A percentile compares a stretch with the other conserved stretches of the same genome.
Evolutionary conservation across 331 rosid species (phyloP).

Genomic region (Rosa hybrid): DNA sequence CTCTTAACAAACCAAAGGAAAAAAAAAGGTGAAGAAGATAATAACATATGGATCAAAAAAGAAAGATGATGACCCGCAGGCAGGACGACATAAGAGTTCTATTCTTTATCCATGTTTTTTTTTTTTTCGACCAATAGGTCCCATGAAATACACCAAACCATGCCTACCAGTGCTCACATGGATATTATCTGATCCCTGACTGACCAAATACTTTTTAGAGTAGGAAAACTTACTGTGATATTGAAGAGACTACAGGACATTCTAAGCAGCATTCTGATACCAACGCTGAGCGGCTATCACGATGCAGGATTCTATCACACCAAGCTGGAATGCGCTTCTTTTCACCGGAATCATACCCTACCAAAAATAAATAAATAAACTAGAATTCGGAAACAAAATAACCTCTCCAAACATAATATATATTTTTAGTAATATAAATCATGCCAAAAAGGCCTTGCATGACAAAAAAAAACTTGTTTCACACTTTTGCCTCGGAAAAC

Average conservation of each 20-base stretch:
- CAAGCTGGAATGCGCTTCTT: conserved; percentile 99
- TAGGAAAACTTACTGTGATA: conserved; percentile 59
- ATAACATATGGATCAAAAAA: no score
- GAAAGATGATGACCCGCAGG: neutral
- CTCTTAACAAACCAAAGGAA: neutral
- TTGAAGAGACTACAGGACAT: conserved; percentile 74
- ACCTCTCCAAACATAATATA: neutral
- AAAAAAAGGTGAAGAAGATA: neutral
- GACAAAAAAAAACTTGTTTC: neutral
- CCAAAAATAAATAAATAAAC: conserved; percentile 3
- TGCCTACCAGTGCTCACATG: neutral
- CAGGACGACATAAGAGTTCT: neutral
- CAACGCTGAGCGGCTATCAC: conserved; percentile 70
- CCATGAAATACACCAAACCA: conserved; percentile 15
- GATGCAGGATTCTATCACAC: conserved; percentile 96
- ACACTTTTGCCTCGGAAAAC: neutral
- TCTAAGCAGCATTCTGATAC: conserved; percentile 73
- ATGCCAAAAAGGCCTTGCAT: neutral
- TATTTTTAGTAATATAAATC: neutral
- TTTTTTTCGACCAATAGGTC: neutral
- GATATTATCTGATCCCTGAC: conserved; percentile 18
- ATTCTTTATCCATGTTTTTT: neutral
- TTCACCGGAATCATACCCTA: conserved; percentile 98
- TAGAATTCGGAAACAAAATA: conserved; percentile 15
- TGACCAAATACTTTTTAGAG: conserved; percentile 23